Conservation (phyloP, 2,329 filamentous ascomycete genomes). For the Alternaria sp. region DNA sequence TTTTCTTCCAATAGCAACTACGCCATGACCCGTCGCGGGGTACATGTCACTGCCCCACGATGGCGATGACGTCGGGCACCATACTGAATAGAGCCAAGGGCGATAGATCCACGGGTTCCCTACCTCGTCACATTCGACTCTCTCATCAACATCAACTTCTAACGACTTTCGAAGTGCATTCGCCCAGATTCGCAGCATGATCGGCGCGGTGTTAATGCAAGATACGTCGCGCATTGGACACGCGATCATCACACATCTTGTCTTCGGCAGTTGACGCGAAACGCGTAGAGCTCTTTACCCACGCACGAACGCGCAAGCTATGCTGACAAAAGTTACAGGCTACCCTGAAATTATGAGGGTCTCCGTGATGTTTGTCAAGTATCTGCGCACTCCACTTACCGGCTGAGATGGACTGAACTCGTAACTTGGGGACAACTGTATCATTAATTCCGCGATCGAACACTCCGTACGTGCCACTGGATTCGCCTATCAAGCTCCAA, state of each 20-base stretch:
- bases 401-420: not conserved
- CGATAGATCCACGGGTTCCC: slow-evolving; percentile 16
- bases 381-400: not conserved
- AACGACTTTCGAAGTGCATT: not conserved
- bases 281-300: not conserved
- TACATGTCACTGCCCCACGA: slow-evolving; percentile 22
- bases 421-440: not conserved
- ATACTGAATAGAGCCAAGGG: slow-evolving; percentile 23
- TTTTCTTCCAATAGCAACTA: slow-evolving; percentile 19
- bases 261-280: slow-evolving; percentile 4
- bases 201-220: not conserved
- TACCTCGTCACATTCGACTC: slow-evolving; percentile 4
- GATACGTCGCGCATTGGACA: slow-evolving; percentile 1
- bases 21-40: slow-evolving; percentile 17
- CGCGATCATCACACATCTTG: not conserved
- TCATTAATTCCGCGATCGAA: not conserved
- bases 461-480: not conserved
- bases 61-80: slow-evolving; percentile 25
- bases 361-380: not conserved
- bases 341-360: not conserved
- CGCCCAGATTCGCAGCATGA: not conserved
- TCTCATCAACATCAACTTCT: not conserved
- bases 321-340: not conserved
- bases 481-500: not conserved
- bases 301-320: slow-evolving; percentile 1